These are phyloP conservation scores for Leishmania tarentolae DNA, from an alignment of 208 protist genomes.

Conservation along the genomic window DNA sequence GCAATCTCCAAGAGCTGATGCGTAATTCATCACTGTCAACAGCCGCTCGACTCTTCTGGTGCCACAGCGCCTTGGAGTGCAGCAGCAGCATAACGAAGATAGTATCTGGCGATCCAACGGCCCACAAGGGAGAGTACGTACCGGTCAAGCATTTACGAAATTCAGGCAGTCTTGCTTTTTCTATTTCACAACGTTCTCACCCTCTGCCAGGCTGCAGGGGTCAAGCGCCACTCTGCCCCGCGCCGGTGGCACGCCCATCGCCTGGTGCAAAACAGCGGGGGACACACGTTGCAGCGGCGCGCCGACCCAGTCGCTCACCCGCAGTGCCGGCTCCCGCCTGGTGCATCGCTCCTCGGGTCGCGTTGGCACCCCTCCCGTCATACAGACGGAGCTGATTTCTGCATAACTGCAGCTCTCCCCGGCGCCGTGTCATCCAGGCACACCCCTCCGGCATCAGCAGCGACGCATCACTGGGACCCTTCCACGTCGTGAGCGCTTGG, in stretches of 20 bases:
- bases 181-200: not conserved
- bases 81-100: constrained; percentile 38
- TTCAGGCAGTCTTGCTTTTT: not conserved
- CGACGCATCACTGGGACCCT: not conserved
- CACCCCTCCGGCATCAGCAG: not conserved
- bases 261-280: not conserved
- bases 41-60: constrained; percentile 9
- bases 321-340: not conserved
- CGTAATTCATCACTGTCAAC: no score
- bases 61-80: constrained; percentile 7
- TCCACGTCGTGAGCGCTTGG: not conserved
- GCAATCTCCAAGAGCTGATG: not conserved
- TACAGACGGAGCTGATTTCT: not conserved
- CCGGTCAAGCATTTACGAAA: constrained; percentile 20
- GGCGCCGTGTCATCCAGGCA: not conserved
- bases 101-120: constrained; percentile 36
- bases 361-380: not conserved
- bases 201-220: not conserved
- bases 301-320: not conserved
- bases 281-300: not conserved
- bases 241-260: not conserved
- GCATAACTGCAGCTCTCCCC: not conserved
- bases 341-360: not conserved
- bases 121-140: constrained; percentile 24
- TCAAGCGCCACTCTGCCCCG: no score